Evolutionary conservation across 176 grass and related monocot species (phyloP).

Genomic region (bread wheat (Triticum aestivum)): DNA sequence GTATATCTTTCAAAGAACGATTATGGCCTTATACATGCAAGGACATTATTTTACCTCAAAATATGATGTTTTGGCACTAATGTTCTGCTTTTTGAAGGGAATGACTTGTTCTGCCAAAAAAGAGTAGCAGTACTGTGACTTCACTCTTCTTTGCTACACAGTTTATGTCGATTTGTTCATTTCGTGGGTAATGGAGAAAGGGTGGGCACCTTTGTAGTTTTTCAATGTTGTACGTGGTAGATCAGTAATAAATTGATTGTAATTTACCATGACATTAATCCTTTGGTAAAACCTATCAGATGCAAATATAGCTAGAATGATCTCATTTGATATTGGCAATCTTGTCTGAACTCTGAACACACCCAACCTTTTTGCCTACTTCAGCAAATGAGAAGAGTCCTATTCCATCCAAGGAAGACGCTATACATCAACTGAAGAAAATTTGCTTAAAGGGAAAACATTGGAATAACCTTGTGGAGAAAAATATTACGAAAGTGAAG

Average conservation of each 20-base stretch:
- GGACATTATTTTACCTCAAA: background rate
- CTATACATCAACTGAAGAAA: background rate
- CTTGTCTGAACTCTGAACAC: background rate
- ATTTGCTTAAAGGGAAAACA: slow-evolving; percentile 3
- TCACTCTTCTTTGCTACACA: background rate
- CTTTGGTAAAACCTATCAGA: background rate
- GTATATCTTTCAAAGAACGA: background rate
- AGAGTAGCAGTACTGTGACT: too few relatives aligned
- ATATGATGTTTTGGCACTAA: background rate
- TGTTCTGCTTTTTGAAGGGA: slow-evolving; percentile 1
- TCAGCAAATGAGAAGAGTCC: slow-evolving; percentile 5
- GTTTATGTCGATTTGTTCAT: background rate
- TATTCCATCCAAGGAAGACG: slow-evolving; percentile 17
- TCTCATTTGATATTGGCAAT: background rate
- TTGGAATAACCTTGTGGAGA: background rate
- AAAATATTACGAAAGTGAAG: slow-evolving; percentile 11
- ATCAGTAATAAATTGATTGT: background rate
- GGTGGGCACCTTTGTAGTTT: too few relatives aligned
- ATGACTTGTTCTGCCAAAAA: background rate
- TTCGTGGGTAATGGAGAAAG: too few relatives aligned
- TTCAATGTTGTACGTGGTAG: background rate
- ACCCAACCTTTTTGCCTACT: background rate
- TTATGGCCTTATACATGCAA: background rate
- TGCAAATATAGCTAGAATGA: background rate
- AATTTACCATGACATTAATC: background rate